Conservation (phyloP, 495 filamentous ascomycete genomes). For the Talaromyces adpressus region DNA sequence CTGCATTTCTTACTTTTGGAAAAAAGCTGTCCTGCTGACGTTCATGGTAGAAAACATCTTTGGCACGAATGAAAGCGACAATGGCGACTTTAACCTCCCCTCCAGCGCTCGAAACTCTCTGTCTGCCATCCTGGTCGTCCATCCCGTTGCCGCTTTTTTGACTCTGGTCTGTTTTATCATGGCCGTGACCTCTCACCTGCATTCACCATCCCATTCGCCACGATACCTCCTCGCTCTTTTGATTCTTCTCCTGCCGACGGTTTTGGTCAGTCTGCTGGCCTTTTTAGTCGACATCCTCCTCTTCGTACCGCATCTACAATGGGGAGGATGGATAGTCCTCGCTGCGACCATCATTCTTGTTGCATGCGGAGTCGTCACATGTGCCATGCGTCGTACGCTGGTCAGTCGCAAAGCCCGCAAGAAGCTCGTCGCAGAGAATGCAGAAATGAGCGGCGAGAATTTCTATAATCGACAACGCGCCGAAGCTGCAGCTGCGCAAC, state of each 20-base stretch:
- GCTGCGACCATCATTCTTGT: constrained; percentile 84
- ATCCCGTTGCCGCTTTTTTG: constrained; percentile 82
- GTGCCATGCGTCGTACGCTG: constrained; percentile 93
- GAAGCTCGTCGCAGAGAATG: constrained; percentile 84
- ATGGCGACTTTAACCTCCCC: constrained; percentile 66
- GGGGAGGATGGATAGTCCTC: constrained; percentile 93
- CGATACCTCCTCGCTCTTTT: constrained; percentile 78
- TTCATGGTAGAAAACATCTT: constrained; percentile 31
- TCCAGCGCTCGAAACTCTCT: constrained; percentile 68
- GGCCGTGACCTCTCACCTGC: constrained; percentile 76
- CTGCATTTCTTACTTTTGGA: too few species aligned
- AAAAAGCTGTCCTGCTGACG: background rate
- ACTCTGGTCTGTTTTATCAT: constrained; percentile 79
- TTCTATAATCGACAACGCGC: constrained; percentile 72
- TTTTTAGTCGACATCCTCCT: constrained; percentile 95
- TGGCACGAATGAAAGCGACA: constrained; percentile 29
- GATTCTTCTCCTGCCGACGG: constrained; percentile 76
- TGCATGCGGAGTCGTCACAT: constrained; percentile 77
- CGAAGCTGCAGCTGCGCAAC: constrained; percentile 29
- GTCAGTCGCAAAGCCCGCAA: constrained; percentile 88
- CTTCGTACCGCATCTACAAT: constrained; percentile 88
- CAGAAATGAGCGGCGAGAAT: constrained; percentile 90
- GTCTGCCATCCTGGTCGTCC: constrained; percentile 86
- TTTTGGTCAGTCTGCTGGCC: constrained; percentile 76
- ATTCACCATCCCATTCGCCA: constrained; percentile 86